Evolutionary conservation across 2,329 filamentous ascomycete genomes (phyloP).

Genomic region (Zymoseptoria brevis): DNA sequence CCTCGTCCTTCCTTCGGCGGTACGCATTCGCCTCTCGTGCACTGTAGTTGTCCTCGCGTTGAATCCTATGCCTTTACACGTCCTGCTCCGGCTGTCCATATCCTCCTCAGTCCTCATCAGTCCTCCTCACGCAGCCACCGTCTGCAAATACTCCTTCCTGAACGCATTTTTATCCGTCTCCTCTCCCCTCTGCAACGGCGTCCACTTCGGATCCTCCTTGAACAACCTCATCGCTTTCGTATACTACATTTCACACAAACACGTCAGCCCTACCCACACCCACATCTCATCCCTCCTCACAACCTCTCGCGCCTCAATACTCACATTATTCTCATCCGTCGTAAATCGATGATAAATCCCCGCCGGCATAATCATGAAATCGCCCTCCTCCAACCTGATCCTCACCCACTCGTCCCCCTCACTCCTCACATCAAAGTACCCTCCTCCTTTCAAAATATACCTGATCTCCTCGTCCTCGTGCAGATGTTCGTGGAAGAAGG

Average conservation of each 20-base stretch:
- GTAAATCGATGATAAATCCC: constrained; percentile 98
- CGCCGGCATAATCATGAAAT: constrained; percentile 86
- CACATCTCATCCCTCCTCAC: background rate
- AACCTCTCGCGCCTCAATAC: constrained; percentile 30
- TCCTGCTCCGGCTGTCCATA: background rate
- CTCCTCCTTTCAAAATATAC: constrained; percentile 79
- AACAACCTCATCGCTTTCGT: constrained; percentile 94
- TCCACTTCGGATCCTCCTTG: constrained; percentile 99
- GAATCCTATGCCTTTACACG: background rate
- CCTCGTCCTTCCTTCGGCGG: too few relatives aligned
- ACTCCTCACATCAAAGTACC: constrained; percentile 87
- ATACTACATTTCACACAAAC: constrained; percentile 51
- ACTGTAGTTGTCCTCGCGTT: too few relatives aligned
- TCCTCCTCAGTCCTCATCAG: background rate
- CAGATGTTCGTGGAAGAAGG: constrained; percentile 89
- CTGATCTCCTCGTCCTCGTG: constrained; percentile 98
- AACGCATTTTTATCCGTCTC: constrained; percentile 73
- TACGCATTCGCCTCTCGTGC: too few relatives aligned
- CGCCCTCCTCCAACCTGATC: constrained; percentile 73
- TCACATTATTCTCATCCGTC: constrained; percentile 80
- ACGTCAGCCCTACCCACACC: background rate
- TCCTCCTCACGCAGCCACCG: constrained; percentile 2
- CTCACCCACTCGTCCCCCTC: constrained; percentile 82
- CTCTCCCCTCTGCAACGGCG: constrained; percentile 70
- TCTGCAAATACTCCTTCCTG: constrained; percentile 64